A percentile compares a stretch with the other conserved stretches of the same genome.
phyloP scores from a whole-genome alignment of 176 grass and related monocot species.

The Aegilops bicornis region DNA sequence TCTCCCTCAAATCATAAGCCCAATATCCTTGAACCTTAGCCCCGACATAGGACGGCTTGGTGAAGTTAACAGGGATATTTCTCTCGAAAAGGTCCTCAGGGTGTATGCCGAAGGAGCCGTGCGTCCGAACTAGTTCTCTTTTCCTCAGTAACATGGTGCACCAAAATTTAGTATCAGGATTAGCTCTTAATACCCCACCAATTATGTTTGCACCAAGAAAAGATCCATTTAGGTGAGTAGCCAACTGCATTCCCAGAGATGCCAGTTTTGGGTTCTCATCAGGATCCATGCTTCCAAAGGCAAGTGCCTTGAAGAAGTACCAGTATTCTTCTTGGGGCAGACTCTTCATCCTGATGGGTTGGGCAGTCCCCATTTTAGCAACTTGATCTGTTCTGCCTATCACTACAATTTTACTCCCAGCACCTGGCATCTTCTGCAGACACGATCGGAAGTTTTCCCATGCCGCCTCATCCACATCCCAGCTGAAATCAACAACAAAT shows the following conservation, averaged over 20 bases:
- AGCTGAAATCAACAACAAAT: conserved; percentile 18
- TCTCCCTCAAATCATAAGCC: neutral
- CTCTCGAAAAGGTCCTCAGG: neutral
- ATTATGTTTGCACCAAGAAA: conserved; percentile 31
- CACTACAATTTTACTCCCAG: conserved; percentile 24
- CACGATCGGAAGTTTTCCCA: conserved; percentile 20
- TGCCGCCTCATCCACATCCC: neutral
- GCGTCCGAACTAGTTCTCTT: neutral
- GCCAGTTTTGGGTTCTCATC: conserved; percentile 12
- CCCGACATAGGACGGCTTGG: neutral
- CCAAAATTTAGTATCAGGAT: conserved; percentile 23
- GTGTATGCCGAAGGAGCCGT: neutral
- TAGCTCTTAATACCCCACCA: conserved; percentile 3
- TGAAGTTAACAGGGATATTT: neutral
- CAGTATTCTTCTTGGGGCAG: conserved; percentile 38
- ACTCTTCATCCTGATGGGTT: conserved; percentile 29
- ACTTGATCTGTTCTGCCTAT: neutral
- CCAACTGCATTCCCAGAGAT: conserved; percentile 25
- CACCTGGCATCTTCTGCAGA: neutral
- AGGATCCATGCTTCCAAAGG: conserved; percentile 37
- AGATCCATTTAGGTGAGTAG: conserved; percentile 14
- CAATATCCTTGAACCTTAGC: neutral
- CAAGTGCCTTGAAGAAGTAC: conserved; percentile 33
- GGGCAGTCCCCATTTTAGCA: neutral
- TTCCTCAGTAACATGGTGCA: neutral